Conservation (phyloP, 768 basidiomycete species). For the Psilocybe cyanescens region DNA sequence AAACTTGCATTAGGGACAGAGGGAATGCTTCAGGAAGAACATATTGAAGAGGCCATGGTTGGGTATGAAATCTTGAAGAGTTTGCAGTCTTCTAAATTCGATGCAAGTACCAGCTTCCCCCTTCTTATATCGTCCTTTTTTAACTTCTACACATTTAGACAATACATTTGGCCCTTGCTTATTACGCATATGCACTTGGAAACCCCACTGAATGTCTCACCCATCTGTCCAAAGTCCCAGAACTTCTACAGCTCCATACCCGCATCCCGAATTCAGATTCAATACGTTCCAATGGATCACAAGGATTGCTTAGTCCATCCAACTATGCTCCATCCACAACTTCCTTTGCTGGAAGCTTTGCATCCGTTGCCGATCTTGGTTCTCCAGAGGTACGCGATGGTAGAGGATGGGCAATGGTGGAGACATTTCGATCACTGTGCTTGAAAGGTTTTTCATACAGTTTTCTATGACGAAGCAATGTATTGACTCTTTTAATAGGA, state of each 20-base stretch:
- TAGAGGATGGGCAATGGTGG: conserved; percentile 71
- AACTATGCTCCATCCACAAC: conserved; percentile 45
- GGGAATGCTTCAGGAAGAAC: conserved; percentile 56
- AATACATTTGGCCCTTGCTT: conserved; percentile 69
- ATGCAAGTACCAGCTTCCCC: conserved; percentile 48
- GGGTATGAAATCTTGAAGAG: conserved; percentile 60
- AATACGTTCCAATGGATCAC: conserved; percentile 38
- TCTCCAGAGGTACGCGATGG: conserved; percentile 68
- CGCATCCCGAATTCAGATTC: conserved; percentile 51
- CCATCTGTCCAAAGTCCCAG: conserved; percentile 57
- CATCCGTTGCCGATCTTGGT: conserved; percentile 42
- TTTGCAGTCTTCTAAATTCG: conserved; percentile 52
- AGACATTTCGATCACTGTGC: conserved; percentile 77
- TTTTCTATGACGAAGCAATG: background rate
- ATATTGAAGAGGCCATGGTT: conserved; percentile 56
- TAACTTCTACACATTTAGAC: conserved; percentile 46
- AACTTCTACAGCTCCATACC: conserved; percentile 55
- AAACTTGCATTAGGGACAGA: conserved; percentile 56
- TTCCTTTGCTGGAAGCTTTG: conserved; percentile 54
- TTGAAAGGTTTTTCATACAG: conserved; percentile 54
- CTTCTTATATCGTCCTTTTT: background rate
- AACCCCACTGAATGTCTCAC: conserved; percentile 65
- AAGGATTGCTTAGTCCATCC: conserved; percentile 22
- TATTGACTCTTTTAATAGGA: conserved; percentile 45
- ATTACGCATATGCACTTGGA: conserved; percentile 80